phyloP scores from a whole-genome alignment of 2,329 filamentous ascomycete genomes.

The Blumeriella jaapii region DNA sequence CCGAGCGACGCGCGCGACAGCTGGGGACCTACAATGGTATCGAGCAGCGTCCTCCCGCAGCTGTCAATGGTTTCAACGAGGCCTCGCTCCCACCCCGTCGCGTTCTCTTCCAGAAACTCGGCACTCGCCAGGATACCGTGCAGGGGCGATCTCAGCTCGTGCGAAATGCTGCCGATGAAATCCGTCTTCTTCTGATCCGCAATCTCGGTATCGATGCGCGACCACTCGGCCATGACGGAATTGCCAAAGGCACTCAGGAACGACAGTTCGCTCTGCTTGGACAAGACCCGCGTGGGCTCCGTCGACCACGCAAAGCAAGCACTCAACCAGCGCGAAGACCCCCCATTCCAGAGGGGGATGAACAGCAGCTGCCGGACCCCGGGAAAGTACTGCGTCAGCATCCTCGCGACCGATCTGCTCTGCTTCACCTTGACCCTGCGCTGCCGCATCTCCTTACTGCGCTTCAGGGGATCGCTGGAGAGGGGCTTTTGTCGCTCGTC shows the following conservation, averaged over 20 bases:
- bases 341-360: conserved; percentile 38
- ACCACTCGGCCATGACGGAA: conserved; percentile 43
- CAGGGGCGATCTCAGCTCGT: conserved; percentile 44
- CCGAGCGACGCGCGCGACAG: neutral
- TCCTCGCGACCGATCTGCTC: conserved; percentile 22
- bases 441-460: conserved; percentile 6
- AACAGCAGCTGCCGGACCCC: conserved; percentile 36
- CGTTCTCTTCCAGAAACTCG: conserved; percentile 35
- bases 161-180: conserved; percentile 48
- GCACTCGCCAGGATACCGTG: conserved; percentile 44
- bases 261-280: conserved; percentile 29
- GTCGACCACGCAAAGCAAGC: conserved; percentile 36
- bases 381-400: conserved; percentile 31
- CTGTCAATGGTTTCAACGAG: conserved; percentile 29
- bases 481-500: conserved; percentile 25
- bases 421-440: conserved; percentile 12
- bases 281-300: conserved; percentile 27
- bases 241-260: conserved; percentile 34
- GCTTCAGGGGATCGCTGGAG: conserved; percentile 2
- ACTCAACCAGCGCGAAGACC: conserved; percentile 37
- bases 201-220: conserved; percentile 40
- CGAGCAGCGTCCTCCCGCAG: conserved; percentile 29
- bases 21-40: conserved; percentile 26
- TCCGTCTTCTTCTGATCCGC: conserved; percentile 43
- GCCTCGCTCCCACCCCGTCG: conserved; percentile 23